phyloP scores from a whole-genome alignment of 805 yeast genomes.

The Pichia exigua region DNA sequence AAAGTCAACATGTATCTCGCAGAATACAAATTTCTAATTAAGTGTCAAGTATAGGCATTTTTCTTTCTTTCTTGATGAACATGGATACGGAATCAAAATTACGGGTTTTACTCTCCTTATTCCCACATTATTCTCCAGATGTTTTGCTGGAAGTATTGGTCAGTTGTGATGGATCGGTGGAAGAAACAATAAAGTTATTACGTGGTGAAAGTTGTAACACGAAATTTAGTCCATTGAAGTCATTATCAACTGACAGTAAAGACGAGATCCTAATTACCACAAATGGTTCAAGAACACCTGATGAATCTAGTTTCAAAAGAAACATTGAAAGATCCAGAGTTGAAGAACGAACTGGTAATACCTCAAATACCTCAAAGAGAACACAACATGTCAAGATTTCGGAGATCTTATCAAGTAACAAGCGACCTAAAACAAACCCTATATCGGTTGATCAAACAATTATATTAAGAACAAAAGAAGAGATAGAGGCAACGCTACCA shows the following conservation, averaged over 20 bases:
- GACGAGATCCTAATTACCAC: neutral
- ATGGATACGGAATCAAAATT: slow-evolving; percentile 35
- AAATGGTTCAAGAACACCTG: no score
- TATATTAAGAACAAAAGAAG: slow-evolving; percentile 41
- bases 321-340: neutral
- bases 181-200: neutral
- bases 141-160: slow-evolving; percentile 43
- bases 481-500: slow-evolving; percentile 41
- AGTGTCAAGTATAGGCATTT: no score
- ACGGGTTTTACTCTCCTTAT: slow-evolving; percentile 27
- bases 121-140: slow-evolving; percentile 37
- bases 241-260: neutral
- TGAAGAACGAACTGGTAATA: neutral
- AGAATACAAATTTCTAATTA: neutral
- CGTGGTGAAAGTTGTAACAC: neutral
- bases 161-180: slow-evolving; percentile 43
- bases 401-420: neutral
- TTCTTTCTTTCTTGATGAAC: neutral
- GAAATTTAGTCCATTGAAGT: neutral
- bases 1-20: no score
- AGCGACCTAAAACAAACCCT: neutral
- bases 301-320: no score
- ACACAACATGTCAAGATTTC: neutral
- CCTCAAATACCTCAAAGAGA: neutral
- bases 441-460: slow-evolving; percentile 3